Percentiles rank a stretch among this genome's conserved stretches.
These are phyloP conservation scores for Orbilia blumenaviensis DNA, from an alignment of 2,329 filamentous ascomycete species.

Conservation along the genomic window DNA sequence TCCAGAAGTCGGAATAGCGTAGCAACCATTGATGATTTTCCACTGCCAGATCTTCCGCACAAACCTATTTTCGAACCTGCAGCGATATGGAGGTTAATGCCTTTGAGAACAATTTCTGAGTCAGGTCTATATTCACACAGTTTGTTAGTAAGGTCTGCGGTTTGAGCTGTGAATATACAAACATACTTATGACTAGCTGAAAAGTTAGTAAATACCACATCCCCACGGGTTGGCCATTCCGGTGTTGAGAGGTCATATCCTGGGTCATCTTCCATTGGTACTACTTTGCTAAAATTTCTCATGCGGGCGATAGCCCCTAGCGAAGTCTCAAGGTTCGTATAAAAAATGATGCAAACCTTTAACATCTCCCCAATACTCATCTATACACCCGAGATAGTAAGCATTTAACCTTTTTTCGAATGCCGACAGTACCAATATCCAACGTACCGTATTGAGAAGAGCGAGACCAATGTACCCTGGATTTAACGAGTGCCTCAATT, in stretches of 20 bases:
- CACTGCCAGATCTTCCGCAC: constrained; percentile 52
- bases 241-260: constrained; percentile 16
- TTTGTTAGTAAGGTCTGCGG: not conserved
- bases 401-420: no score
- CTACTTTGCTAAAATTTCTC: constrained; percentile 35
- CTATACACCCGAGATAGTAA: not conserved
- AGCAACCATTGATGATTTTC: constrained; percentile 51
- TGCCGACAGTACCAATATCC: no score
- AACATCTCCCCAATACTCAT: constrained; percentile 57
- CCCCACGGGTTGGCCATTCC: constrained; percentile 32
- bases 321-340: constrained; percentile 59
- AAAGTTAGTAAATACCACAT: constrained; percentile 27
- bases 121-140: not conserved
- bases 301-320: constrained; percentile 59
- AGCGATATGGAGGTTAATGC: constrained; percentile 20
- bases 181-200: constrained; percentile 49
- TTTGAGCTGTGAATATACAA: no score
- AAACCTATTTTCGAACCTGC: constrained; percentile 44
- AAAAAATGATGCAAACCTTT: constrained; percentile 58
- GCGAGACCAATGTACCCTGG: constrained; percentile 59
- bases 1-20: constrained; percentile 44
- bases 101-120: constrained; percentile 46
- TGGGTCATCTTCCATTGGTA: constrained; percentile 25
- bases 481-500: constrained; percentile 58
- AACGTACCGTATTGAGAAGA: constrained; percentile 59